Base-by-base conservation (phyloP, 164 flowering plant species). In the Nelumbo lutea region DNA sequence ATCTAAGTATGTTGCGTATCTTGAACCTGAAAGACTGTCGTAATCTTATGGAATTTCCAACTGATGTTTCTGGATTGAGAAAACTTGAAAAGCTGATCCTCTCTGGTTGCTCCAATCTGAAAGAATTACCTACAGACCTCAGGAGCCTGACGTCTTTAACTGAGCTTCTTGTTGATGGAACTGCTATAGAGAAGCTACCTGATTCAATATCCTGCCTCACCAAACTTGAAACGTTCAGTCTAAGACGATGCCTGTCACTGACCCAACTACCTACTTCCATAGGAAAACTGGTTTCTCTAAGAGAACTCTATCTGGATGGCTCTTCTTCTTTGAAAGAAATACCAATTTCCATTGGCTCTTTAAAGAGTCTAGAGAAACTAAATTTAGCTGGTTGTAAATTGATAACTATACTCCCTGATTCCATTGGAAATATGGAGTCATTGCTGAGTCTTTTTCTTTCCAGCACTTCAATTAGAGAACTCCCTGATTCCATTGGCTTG, bases 11-110 rank as follows among this genome's bases (percentile, higher is more conserved):
- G 0, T 68, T 85, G 60, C 61, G 67, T 43, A 65, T 77, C 62
- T 73, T 83, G 76, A 75, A 82, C 76, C 62, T 86, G 44, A 63
- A 40, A 63, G 64, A 52, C 4, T 86, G 89, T 70, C 1, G 51
- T 2, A 82, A 72, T 62, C 80, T 86, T 38, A 57, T 70, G 64
- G 73, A 79, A 47, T 72, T 86, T 53, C 82, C 83, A 39, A 70
- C 51, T 60, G 82, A 85, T 70, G 78, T 83, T 42, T 80, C 85
- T 14, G 86, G 86, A 40, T 65, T 83, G 66, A 79, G 76, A 70
- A 2, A 40, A 53, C 86, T 85, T 61, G 77, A 80, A 67, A 67
- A 4, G 11, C 80, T 83, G 47, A 59, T 68, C 59, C 82, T 86
- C 61, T 79, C 84, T 58, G 75, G 75, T 45, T 86, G 89, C 74